These are phyloP conservation scores for Xylaria flabelliformis DNA, from an alignment of 495 filamentous ascomycete species.

Conservation along the genomic window DNA sequence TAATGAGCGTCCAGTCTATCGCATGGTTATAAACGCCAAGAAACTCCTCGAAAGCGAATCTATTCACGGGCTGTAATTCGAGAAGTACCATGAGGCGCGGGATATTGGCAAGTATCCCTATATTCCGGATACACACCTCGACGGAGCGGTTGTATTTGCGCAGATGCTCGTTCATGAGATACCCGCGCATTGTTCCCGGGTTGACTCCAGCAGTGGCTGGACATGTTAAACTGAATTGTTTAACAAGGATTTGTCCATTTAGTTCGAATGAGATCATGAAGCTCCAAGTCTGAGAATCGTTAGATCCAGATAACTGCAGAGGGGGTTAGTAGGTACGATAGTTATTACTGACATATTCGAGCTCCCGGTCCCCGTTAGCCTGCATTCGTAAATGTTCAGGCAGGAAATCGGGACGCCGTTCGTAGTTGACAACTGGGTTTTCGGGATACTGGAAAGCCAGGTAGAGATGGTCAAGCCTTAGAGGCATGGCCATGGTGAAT, in stretches of 20 bases:
- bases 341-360: neutral
- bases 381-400: neutral
- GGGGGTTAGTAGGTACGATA: neutral
- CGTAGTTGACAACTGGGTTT: neutral
- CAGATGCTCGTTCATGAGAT: neutral
- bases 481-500: neutral
- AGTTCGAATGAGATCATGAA: neutral
- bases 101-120: neutral
- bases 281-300: neutral
- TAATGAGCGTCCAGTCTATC: neutral
- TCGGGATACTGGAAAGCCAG: neutral
- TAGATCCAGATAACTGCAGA: neutral
- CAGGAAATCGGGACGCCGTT: neutral
- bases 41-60: neutral
- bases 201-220: neutral
- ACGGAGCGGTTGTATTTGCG: neutral
- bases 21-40: neutral
- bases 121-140: neutral
- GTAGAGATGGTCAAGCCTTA: neutral
- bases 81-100: conserved; percentile 1
- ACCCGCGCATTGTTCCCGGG: neutral
- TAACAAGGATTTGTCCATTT: neutral
- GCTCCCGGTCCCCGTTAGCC: neutral
- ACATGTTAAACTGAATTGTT: neutral
- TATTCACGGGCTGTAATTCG: neutral